phyloP scores from a whole-genome alignment of 805 yeast genomes.

The Cyberlindnera meyerae region DNA sequence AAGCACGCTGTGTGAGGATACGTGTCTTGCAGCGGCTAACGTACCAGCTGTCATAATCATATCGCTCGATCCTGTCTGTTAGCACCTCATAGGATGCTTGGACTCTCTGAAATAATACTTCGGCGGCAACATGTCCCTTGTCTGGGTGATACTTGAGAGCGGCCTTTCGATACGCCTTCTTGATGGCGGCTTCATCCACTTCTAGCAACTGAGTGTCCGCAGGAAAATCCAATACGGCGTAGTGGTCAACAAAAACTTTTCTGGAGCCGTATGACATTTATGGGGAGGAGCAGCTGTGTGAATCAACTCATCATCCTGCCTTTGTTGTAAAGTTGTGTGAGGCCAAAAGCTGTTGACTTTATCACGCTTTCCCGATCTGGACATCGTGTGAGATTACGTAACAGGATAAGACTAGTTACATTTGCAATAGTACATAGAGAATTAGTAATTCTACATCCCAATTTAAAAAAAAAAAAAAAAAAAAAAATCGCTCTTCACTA shows the following conservation, averaged over 20 bases:
- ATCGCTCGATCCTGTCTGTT: conserved; percentile 1
- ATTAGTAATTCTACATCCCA: no score
- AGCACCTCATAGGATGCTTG: conserved; percentile 16
- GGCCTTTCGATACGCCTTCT: conserved; percentile 67
- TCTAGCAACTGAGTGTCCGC: conserved; percentile 36
- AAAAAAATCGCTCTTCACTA: no score
- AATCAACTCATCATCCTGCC: no score
- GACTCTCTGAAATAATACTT: conserved; percentile 16
- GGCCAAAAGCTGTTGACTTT: no score
- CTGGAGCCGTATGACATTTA: no score
- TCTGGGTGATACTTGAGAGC: conserved; percentile 77
- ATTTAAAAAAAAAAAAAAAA: no score
- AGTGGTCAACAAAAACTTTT: conserved; percentile 37
- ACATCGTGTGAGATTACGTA: no score
- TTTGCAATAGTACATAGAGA: no score
- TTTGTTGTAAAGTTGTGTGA: no score
- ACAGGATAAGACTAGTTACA: no score
- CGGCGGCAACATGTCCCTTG: conserved; percentile 42
- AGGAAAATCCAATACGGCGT: conserved; percentile 54
- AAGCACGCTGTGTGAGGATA: conserved; percentile 3
- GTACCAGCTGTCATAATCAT: conserved; percentile 19
- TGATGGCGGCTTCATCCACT: conserved; percentile 43
- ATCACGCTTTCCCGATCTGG: no score
- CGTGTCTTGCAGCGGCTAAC: conserved; percentile 6
- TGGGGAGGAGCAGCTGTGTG: no score